Evolutionary conservation across 2,329 filamentous ascomycete genomes (phyloP).

Genomic region (Fusarium odoratissimum): DNA sequence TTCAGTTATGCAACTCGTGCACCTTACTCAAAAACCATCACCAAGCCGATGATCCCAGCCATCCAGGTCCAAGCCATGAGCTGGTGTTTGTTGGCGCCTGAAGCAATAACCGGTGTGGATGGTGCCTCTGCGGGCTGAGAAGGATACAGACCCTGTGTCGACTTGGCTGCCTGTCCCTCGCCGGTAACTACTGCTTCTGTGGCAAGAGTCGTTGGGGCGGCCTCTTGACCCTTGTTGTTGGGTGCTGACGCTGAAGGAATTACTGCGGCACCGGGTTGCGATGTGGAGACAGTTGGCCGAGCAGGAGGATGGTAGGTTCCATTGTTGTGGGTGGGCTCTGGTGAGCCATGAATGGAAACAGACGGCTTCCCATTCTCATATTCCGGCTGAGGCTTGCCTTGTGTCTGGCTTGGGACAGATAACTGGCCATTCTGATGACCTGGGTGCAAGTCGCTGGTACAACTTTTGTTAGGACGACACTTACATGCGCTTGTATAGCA

Average conservation of each 20-base stretch:
- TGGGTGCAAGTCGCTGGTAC: no score
- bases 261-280: no score
- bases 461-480: background rate
- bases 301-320: no score
- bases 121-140: background rate
- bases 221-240: background rate
- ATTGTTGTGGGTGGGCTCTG: no score
- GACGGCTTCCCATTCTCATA: no score
- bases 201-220: background rate
- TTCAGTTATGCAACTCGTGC: background rate
- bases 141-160: background rate
- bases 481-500: rapidly evolving
- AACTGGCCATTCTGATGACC: no score
- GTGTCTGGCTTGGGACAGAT: no score
- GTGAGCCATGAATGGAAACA: no score
- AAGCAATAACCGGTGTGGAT: background rate
- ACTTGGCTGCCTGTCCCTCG: background rate
- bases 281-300: no score
- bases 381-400: no score
- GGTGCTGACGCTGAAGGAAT: no score
- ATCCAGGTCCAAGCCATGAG: background rate
- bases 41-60: background rate
- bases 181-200: background rate
- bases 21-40: background rate
- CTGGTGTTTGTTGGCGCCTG: background rate